phyloP scores from a whole-genome alignment of 2,329 filamentous ascomycete genomes.

The Aspergillus amoenus region DNA sequence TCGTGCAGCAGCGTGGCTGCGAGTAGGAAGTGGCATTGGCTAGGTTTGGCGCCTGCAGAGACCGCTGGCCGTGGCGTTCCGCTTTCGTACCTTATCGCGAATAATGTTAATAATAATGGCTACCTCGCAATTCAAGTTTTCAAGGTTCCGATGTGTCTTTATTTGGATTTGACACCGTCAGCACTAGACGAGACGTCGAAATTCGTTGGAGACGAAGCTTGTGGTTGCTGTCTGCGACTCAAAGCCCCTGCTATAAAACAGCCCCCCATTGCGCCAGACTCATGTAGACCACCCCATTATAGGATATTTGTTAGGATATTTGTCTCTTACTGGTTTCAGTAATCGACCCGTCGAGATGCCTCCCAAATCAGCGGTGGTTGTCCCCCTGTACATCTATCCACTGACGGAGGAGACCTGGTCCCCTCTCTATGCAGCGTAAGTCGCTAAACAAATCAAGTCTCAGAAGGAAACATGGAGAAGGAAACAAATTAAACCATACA shows the following conservation, averaged over 20 bases:
- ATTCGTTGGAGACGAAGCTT: neutral
- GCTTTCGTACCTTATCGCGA: constrained; percentile 1
- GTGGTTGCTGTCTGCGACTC: neutral
- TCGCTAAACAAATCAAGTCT: neutral
- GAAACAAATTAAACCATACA: neutral
- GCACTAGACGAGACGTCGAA: neutral
- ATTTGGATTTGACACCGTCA: neutral
- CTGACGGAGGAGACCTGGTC: constrained; percentile 14
- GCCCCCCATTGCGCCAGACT: neutral
- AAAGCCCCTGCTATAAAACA: neutral
- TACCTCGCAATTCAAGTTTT: neutral
- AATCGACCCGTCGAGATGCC: neutral
- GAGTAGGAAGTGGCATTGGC: neutral
- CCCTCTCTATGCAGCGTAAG: constrained; percentile 19
- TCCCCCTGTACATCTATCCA: constrained; percentile 21
- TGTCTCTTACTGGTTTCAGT: neutral
- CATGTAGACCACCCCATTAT: neutral
- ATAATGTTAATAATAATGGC: neutral
- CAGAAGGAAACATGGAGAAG: neutral
- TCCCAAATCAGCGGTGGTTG: constrained; percentile 14
- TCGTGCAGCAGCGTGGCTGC: neutral
- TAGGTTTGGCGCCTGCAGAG: neutral
- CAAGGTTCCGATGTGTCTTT: neutral
- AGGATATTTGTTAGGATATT: neutral
- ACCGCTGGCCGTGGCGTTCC: neutral